A percentile compares a stretch with the other conserved stretches of the same genome.
phyloP scores from a whole-genome alignment of 345 rosid genomes.

The Angophora floribunda region DNA sequence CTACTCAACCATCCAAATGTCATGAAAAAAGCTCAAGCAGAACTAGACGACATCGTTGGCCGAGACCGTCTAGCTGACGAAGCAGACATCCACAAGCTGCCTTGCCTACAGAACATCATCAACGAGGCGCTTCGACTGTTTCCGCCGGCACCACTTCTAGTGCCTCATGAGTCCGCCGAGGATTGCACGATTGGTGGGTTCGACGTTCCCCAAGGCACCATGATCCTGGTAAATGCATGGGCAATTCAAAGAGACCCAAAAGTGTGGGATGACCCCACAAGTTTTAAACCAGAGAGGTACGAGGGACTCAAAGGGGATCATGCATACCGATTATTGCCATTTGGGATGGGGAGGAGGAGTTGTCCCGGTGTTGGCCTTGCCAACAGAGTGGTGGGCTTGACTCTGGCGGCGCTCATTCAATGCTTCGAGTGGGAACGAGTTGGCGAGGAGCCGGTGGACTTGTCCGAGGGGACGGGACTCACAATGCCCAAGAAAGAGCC shows the following conservation, averaged over 20 bases:
- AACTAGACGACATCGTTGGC: slow-evolving; percentile 2
- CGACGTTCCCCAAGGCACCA: slow-evolving; percentile 3
- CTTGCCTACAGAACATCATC: slow-evolving; percentile 3
- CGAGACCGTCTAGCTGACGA: background rate
- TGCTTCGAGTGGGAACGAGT: slow-evolving; percentile 50
- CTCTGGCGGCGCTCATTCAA: slow-evolving; percentile 35
- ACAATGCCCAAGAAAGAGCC: slow-evolving; percentile 37
- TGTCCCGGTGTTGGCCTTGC: slow-evolving; percentile 50
- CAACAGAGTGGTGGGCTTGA: slow-evolving; percentile 11
- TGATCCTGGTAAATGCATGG: slow-evolving; percentile 7
- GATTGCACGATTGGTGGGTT: slow-evolving; percentile 10
- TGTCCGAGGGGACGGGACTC: slow-evolving; percentile 34
- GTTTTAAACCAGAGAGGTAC: slow-evolving; percentile 10
- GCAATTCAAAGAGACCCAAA: slow-evolving; percentile 5
- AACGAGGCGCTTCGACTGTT: slow-evolving; percentile 4
- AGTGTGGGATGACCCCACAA: slow-evolving; percentile 4
- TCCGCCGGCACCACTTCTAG: slow-evolving; percentile 3
- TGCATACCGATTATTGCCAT: slow-evolving; percentile 16
- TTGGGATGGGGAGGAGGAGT: slow-evolving; percentile 47
- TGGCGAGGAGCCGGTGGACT: slow-evolving; percentile 21
- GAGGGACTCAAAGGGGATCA: slow-evolving; percentile 1
- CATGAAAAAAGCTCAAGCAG: slow-evolving; percentile 1
- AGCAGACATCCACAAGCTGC: slow-evolving; percentile 6
- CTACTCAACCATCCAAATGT: slow-evolving; percentile 11
- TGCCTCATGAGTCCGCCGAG: slow-evolving; percentile 4